phyloP scores from a whole-genome alignment of 495 filamentous ascomycete species.

The Neurospora sp. region DNA sequence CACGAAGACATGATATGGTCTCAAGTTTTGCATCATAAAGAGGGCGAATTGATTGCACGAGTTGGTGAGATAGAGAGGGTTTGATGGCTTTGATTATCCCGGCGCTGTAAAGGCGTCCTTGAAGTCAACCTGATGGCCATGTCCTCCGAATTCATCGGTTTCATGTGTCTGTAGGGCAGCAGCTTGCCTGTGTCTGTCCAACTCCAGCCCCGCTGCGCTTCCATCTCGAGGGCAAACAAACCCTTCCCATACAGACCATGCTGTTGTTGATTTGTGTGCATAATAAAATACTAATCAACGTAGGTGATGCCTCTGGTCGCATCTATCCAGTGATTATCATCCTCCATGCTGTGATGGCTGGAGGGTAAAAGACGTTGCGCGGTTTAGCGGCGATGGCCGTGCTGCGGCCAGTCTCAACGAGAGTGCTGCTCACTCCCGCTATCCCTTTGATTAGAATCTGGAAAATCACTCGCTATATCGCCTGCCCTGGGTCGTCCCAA shows the following conservation, averaged over 20 bases:
- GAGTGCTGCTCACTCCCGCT: background rate
- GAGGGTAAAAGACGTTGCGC: background rate
- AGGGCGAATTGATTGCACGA: background rate
- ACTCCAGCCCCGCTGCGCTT: background rate
- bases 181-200: background rate
- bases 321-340: constrained; percentile 6
- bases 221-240: background rate
- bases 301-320: background rate
- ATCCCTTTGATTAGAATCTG: constrained; percentile 4
- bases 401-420: background rate
- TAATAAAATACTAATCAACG: background rate
- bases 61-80: background rate
- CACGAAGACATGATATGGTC: background rate
- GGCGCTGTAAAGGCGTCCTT: background rate
- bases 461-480: constrained; percentile 1
- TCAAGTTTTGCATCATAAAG: background rate
- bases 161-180: background rate
- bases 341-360: background rate
- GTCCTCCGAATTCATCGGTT: background rate
- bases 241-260: background rate
- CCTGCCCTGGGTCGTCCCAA: constrained; percentile 4
- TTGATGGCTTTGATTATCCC: background rate
- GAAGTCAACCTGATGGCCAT: background rate
- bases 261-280: background rate
- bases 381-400: background rate